Conservation (phyloP, 2,329 filamentous ascomycete genomes). For the Aspergillus sp. region DNA sequence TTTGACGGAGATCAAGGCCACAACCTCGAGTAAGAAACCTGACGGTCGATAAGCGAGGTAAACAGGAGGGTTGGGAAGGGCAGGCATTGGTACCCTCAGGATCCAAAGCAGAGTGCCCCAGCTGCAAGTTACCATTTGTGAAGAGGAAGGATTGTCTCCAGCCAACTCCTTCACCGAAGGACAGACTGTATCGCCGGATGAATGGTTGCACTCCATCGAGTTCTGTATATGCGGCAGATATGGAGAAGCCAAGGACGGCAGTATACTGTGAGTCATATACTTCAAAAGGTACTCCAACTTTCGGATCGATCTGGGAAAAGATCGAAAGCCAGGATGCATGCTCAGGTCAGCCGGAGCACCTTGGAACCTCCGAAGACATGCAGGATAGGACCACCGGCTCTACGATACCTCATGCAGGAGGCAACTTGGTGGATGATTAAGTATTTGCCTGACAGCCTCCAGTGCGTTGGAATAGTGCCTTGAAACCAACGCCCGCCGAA, state of each 20-base stretch:
- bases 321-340: not conserved
- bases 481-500: not conserved
- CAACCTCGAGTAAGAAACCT: not conserved
- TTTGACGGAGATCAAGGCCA: not conserved
- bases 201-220: not conserved
- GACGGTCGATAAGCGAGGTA: not conserved
- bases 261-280: not conserved
- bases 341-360: not conserved
- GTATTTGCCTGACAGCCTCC: not conserved
- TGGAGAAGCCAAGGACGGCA: not conserved
- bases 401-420: conserved; percentile 14
- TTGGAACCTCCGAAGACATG: not conserved
- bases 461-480: not conserved
- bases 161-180: not conserved
- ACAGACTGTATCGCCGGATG: not conserved
- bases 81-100: not conserved
- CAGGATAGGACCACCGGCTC: conserved; percentile 14
- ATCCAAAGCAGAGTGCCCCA: not conserved
- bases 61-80: not conserved
- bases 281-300: not conserved
- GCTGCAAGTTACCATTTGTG: not conserved
- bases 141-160: not conserved
- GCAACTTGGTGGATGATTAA: not conserved
- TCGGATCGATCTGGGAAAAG: not conserved
- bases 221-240: not conserved